Percentiles rank a stretch among this genome's conserved stretches.
These are phyloP conservation scores for Fusarium hostae DNA, from an alignment of 2,329 filamentous ascomycete genomes.

Conservation along the genomic window DNA sequence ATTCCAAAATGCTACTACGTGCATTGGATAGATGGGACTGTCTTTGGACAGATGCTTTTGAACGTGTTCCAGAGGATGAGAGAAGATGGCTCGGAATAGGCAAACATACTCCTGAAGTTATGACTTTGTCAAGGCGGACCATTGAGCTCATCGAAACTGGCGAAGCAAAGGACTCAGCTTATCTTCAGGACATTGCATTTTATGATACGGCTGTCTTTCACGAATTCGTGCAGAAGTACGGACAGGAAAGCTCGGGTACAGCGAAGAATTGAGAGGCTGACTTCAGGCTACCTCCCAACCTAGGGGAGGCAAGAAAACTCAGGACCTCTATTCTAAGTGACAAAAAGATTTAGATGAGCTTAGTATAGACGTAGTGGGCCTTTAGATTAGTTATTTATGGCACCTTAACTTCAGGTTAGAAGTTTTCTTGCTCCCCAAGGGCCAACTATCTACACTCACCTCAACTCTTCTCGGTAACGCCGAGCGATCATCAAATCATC, in stretches of 20 bases:
- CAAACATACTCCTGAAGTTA: constrained; percentile 16
- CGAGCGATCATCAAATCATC: background rate
- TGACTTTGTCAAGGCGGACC: constrained; percentile 1
- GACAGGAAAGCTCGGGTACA: background rate
- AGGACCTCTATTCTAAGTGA: too few species aligned
- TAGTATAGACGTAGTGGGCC: too few species aligned
- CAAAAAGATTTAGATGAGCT: too few species aligned
- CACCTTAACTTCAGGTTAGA: too few species aligned
- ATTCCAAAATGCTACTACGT: background rate
- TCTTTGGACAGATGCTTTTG: constrained; percentile 8
- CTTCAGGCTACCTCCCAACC: background rate
- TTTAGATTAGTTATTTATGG: too few species aligned
- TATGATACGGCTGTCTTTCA: constrained; percentile 25
- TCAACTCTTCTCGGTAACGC: background rate
- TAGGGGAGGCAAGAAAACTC: too few species aligned
- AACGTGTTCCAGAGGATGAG: background rate
- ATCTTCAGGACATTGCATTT: background rate
- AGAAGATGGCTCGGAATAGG: constrained; percentile 17
- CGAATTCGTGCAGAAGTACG: constrained; percentile 6
- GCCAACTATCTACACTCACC: accelerated
- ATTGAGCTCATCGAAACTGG: constrained; percentile 1
- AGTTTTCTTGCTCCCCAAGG: too few species aligned
- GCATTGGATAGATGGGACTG: constrained; percentile 25
- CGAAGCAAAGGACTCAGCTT: background rate
- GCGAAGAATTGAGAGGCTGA: background rate